Base-by-base conservation (phyloP, 2,329 filamentous ascomycete species). In the Ophiostoma australiae region DNA sequence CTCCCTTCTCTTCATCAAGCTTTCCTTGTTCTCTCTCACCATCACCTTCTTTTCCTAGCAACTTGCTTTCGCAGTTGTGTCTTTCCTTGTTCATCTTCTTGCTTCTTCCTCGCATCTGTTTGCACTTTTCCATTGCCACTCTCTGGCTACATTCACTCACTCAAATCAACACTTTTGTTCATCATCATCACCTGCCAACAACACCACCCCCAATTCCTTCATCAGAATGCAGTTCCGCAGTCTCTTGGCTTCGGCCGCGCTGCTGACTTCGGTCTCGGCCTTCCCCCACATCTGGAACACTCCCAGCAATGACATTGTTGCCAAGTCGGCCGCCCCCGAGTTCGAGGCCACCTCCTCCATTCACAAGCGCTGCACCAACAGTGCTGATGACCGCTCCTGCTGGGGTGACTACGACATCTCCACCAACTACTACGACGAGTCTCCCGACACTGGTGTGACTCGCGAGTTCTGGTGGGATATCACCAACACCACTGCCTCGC, bases 401-500 rank as follows among this genome's bases (percentile, higher is more conserved):
- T 74, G 74, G 73, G 73, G 72, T 27, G 70, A 72, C 70, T 74
- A 72, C n/a, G 70, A 72, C 70, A 71, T 74, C 55, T 69, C 71
- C 15, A 75, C 74, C 52, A 74, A 75, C 74, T 74, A 72, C 70
- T 75, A 75, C 69, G 77, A 69, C 78, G 2, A 77, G 80, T 2
- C 78, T 78, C 39, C 86, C 85, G 1, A 77, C 80, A 89, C 87
- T 0, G 84, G 86, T 13, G 82, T 87, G 1, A 86, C 84, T 20
- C 80, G 63, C 63, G 63, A 66, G 63, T 66, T 66, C n/a, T 66
- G 63, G 63, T 66, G 63, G 63, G 63, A 66, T 23, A 66, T 66
- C 35, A 66, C 63, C 63, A 66, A 66, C 63, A 66, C 63, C 35
- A 66, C 63, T 13, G 87, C 11, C 80, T 81, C 83, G 0, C 86